Percentiles rank a stretch among this genome's conserved stretches.
Evolutionary conservation across 2,329 filamentous ascomycete genomes (phyloP).

Genomic region (Alternaria sp.): DNA sequence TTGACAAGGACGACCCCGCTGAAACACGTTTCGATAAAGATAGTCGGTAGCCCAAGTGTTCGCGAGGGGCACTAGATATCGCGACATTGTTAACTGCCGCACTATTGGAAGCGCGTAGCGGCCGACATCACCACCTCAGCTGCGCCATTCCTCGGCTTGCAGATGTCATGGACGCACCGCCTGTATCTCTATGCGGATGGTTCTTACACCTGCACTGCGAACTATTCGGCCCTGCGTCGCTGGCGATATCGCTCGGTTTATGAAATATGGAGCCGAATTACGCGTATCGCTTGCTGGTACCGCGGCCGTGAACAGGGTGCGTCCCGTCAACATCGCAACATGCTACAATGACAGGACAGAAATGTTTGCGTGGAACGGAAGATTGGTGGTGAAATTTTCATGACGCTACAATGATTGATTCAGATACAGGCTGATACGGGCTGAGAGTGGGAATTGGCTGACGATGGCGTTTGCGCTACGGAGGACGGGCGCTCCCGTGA

Average conservation of each 20-base stretch:
- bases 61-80: not conserved
- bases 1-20: not conserved
- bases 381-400: not conserved
- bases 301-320: not conserved
- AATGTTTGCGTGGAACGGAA: not conserved
- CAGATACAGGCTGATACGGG: conserved; percentile 1
- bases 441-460: not conserved
- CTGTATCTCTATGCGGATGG: not conserved
- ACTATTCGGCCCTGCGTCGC: not conserved
- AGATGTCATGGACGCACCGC: not conserved
- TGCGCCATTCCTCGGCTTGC: not conserved
- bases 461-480: conserved; percentile 10
- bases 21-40: conserved; percentile 14
- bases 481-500: conserved; percentile 25
- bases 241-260: not conserved
- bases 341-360: not conserved
- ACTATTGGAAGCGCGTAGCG: not conserved
- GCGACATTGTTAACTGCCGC: not conserved
- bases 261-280: conserved; percentile 2
- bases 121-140: not conserved
- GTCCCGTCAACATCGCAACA: not conserved
- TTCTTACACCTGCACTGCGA: not conserved
- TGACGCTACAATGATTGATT: not conserved
- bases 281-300: conserved; percentile 5
- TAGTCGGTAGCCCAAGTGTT: not conserved